Evolutionary conservation across 805 yeast species (phyloP), one percentile per base, ranked within the genome.

Genomic region (Ogataea nonfermentans): DNA sequence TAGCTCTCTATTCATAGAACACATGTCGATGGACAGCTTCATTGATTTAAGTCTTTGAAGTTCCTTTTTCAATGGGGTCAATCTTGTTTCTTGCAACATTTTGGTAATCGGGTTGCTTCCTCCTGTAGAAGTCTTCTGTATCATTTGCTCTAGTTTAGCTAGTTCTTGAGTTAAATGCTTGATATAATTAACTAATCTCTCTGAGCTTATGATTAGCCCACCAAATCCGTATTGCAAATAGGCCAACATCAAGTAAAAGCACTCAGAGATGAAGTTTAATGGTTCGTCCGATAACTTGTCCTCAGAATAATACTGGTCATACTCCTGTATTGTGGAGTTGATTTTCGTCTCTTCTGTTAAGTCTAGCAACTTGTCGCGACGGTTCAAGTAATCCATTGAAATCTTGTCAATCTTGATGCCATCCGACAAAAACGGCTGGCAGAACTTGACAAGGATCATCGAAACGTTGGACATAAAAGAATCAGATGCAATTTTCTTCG

Each of bases 161-260:
- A 81, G 44, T 51, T 79, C 83, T 47, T 74, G 75, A 11, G 73
- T 66, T 24, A 69, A 50, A 46, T 77, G 78, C 32, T 73, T 71
- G 32, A 74, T 62, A 43, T 70, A 66, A 22, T 69, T 67, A 46
- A 69, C 69, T 23, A 81, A 54, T 43, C 81, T 76, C 30, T 76
- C 79, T 44, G 78, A 76, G 32, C 68, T 70, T 31, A 78, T 71
- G 41, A 74, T 63, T 0, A 84, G 64, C 35, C 97, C 98, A 16
- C 95, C 95, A 29, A 87, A 67, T 29, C 98, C 99, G 63, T 84
- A 93, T 50, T 91, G 90, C 34, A 87, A 62, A 58, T 83, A 89
- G 0, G 95, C 79, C 36, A 84, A 68, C 5, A 90, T 78, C 40
- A 93, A 59, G 55, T 73, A 93, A 61, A 89, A 93, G 53, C 95